These are phyloP conservation scores for Trametes cingulata DNA, from an alignment of 768 basidiomycete species.

Conservation along the genomic window DNA sequence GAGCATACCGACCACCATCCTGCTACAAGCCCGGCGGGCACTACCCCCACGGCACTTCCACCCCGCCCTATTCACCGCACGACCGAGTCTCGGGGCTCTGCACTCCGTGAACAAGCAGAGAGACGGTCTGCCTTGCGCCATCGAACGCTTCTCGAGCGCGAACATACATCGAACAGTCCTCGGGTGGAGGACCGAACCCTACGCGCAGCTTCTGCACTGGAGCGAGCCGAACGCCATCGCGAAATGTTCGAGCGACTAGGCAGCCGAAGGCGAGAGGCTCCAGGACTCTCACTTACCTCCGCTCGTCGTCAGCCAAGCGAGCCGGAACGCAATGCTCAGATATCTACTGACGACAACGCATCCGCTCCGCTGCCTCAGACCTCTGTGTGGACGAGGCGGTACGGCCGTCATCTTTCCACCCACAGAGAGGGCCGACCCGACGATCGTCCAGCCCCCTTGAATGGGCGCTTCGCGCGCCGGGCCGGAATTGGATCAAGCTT, in stretches of 20 bases:
- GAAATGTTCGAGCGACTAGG: background rate
- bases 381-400: background rate
- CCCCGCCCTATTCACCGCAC: background rate
- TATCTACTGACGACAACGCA: background rate
- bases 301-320: background rate
- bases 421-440: background rate
- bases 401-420: background rate
- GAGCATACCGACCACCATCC: too few species aligned
- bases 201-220: background rate
- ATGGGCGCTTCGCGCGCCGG: constrained; percentile 14
- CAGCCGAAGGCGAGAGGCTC: constrained; percentile 6
- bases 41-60: background rate
- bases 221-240: background rate
- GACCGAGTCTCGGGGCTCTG: constrained; percentile 5
- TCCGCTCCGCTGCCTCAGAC: background rate
- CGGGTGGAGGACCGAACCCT: background rate
- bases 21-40: too few species aligned
- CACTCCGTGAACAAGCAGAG: background rate
- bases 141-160: constrained; percentile 14
- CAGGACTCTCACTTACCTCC: background rate
- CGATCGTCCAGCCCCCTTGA: constrained; percentile 6
- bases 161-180: background rate
- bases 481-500: constrained; percentile 4
- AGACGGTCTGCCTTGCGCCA: constrained; percentile 2
- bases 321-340: background rate